Evolutionary conservation across 305 asterid genomes (phyloP).

Genomic region (Plantago coronopus): DNA sequence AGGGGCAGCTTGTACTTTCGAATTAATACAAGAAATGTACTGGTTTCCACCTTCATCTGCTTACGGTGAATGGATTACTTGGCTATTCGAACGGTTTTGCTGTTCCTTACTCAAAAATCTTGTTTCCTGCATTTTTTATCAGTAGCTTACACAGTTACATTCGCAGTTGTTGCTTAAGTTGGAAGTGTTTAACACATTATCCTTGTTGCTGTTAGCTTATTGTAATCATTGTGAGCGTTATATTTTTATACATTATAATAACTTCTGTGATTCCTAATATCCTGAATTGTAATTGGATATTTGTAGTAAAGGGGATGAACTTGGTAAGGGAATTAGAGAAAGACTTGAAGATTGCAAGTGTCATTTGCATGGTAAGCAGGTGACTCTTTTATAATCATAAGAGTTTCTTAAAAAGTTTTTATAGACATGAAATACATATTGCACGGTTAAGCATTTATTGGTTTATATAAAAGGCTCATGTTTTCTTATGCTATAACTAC

Average conservation of each 20-base stretch:
- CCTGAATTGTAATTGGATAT: conserved; percentile 27
- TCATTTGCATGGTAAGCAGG: conserved; percentile 99
- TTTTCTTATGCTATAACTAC: no score
- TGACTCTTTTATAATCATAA: conserved; percentile 36
- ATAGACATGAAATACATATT: conserved; percentile 13
- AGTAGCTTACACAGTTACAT: not conserved
- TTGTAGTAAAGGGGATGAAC: conserved; percentile 95
- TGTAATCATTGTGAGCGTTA: conserved; percentile 7
- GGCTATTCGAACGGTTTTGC: conserved; percentile 6
- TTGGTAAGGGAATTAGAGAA: conserved; percentile 92
- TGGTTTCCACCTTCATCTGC: no score
- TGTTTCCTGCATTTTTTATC: not conserved
- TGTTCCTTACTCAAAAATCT: conserved; percentile 12
- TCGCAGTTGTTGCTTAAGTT: not conserved
- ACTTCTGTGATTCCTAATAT: not conserved
- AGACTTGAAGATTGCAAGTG: conserved; percentile 98
- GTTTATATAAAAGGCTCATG: not conserved
- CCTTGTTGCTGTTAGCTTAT: conserved; percentile 14
- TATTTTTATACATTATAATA: conserved; percentile 7
- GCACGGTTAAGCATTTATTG: conserved; percentile 17
- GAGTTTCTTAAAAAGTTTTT: conserved; percentile 18
- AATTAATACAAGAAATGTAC: not conserved
- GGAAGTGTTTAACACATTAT: conserved; percentile 15
- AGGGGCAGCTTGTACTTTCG: not conserved
- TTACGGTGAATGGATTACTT: not conserved